Evolutionary conservation across 2,329 filamentous ascomycete species (phyloP).

Genomic region (Cladosporium sp.): DNA sequence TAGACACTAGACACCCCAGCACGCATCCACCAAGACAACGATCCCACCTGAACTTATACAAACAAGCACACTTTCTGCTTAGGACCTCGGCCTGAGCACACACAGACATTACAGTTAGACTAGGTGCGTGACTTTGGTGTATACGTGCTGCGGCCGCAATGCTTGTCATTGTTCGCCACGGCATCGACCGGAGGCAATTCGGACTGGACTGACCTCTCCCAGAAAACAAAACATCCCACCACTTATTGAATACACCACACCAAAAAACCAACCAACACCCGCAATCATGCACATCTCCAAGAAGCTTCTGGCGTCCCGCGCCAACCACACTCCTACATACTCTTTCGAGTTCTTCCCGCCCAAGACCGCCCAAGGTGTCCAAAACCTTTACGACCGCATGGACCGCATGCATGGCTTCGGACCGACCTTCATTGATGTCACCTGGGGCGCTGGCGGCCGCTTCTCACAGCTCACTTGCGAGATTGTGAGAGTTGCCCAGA

Average conservation of each 20-base stretch:
- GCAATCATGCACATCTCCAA: conserved; percentile 85
- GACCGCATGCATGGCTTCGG: conserved; percentile 96
- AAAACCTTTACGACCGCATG: conserved; percentile 99
- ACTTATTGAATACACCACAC: conserved; percentile 3
- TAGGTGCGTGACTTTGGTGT: not conserved
- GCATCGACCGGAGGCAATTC: not conserved
- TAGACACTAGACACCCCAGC: not conserved
- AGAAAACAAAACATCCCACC: conserved; percentile 9
- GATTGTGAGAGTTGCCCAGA: conserved; percentile 95
- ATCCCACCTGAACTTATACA: conserved; percentile 2
- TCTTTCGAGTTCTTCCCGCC: conserved; percentile 99
- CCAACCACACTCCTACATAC: conserved; percentile 80
- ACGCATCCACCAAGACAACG: not conserved
- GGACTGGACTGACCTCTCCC: conserved; percentile 25
- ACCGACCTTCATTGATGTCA: conserved; percentile 96
- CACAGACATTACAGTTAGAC: conserved; percentile 2
- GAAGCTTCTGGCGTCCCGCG: conserved; percentile 81
- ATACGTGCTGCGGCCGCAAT: not conserved
- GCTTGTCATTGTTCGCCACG: conserved; percentile 6
- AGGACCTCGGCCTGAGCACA: not conserved
- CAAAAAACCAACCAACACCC: not conserved
- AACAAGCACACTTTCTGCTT: not conserved
- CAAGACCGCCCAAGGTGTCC: conserved; percentile 95
- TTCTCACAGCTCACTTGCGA: conserved; percentile 92
- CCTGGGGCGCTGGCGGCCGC: conserved; percentile 93